phyloP scores from a whole-genome alignment of 176 grass and related monocot species.

The Saccharum spontaneum region DNA sequence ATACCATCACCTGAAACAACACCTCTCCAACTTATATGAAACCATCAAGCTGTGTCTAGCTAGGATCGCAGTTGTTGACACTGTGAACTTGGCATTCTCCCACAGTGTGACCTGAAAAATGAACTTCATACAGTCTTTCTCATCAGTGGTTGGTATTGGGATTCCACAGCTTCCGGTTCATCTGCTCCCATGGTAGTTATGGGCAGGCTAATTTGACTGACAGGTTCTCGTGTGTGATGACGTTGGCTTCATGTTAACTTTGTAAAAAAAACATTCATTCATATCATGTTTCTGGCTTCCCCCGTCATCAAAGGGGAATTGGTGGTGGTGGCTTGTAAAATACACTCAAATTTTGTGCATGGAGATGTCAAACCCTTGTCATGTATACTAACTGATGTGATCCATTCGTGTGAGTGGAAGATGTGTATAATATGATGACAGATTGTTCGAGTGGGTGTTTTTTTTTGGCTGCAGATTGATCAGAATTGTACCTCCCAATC shows the following conservation, averaged over 20 bases:
- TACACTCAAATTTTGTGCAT: constrained; percentile 37
- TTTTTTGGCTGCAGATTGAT: not conserved
- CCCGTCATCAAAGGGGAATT: not conserved
- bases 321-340: constrained; percentile 36
- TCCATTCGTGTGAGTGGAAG: not conserved
- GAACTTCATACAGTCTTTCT: constrained; percentile 2
- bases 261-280: constrained; percentile 36
- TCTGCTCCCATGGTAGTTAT: not conserved
- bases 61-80: constrained; percentile 34
- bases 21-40: constrained; percentile 44
- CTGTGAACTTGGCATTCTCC: constrained; percentile 9
- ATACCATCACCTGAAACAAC: constrained; percentile 34
- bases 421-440: constrained; percentile 27
- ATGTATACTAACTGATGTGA: constrained; percentile 2
- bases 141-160: not conserved
- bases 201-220: constrained; percentile 19
- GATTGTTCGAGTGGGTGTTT: constrained; percentile 7
- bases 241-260: constrained; percentile 23
- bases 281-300: not conserved
- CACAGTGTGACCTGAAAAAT: constrained; percentile 8
- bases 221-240: constrained; percentile 27
- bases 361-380: not conserved
- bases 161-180: constrained; percentile 1
- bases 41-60: constrained; percentile 27
- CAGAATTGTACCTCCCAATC: not conserved